Base-by-base conservation (phyloP, 2,329 filamentous ascomycete genomes). In the Spiromastix sp. region DNA sequence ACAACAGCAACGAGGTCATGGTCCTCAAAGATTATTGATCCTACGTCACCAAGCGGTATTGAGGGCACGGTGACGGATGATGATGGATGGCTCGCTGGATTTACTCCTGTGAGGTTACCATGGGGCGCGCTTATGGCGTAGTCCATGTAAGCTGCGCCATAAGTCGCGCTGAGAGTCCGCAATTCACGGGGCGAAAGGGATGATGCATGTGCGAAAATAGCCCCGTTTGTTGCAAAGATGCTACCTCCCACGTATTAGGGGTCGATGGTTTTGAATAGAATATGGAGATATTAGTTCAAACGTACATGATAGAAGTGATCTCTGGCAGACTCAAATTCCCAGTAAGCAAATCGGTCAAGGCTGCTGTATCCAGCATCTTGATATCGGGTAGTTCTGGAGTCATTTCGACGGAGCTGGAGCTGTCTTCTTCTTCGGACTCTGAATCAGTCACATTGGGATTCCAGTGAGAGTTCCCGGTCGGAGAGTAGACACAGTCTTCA, bases 251-350 rank as follows among this genome's bases (percentile, higher is more conserved):
- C n/a, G n/a, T n/a, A n/a, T n/a, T n/a, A n/a, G n/a, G n/a, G n/a
- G 13, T n/a, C 5, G 27, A 5, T 27, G 19, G 22, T 25, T 42
- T 22, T 39, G 32, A 16, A 28, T 19, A 11, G 10, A 9, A 11
- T 15, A 11, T n/a, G n/a, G n/a, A n/a, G n/a, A n/a, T n/a, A n/a
- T n/a, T n/a, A n/a, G n/a, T n/a, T n/a, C n/a, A 12, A 15, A 40
- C 48, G 22, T 50, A 63, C 60, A 63, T 42, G 32, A 63, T 63
- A 10, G 60, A 60, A 13, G 59, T 62, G 28, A 63, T 63, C 42
- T 63, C 60, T 11, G 60, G 60, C 6, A 58, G 59, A 12, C 56
- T 60, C 6, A 63, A 49, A 34, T 63, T 63, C 43, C 63, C 60
- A 42, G 60, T 55, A 12, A 63, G 43, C 22, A 63, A 49, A 41